Conservation (phyloP, 139 green algal genomes). For the Yamagishiella unicocca region DNA sequence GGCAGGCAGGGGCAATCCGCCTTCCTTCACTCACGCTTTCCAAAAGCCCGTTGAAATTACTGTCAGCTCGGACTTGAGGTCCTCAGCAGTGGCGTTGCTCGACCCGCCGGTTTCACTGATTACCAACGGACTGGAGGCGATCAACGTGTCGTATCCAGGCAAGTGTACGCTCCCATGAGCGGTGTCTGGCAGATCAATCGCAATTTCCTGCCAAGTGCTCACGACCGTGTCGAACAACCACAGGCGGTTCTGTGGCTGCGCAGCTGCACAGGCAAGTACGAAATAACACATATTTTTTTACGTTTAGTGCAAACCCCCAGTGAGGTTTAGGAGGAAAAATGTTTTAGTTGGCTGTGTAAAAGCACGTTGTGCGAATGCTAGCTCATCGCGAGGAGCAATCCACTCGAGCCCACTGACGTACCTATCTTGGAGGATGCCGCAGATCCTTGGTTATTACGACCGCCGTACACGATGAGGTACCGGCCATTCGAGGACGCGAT, state of each 20-base stretch:
- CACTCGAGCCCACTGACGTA: background rate
- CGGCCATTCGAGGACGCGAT: background rate
- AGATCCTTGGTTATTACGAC: background rate
- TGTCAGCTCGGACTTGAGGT: background rate
- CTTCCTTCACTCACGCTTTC: slow-evolving; percentile 4
- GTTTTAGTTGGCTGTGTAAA: background rate
- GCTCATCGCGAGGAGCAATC: too few relatives aligned
- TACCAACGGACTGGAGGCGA: too few relatives aligned
- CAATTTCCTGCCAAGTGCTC: background rate
- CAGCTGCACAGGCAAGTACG: background rate
- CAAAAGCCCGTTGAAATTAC: background rate
- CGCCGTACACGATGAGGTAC: background rate
- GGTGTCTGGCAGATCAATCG: background rate
- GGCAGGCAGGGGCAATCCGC: too few relatives aligned
- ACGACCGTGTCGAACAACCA: background rate
- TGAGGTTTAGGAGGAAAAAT: background rate
- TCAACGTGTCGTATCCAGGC: background rate
- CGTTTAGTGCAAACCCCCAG: too few relatives aligned
- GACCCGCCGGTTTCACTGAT: background rate
- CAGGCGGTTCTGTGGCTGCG: background rate
- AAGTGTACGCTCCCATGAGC: background rate
- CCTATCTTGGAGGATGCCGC: background rate
- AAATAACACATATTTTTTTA: background rate
- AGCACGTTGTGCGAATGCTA: too few relatives aligned
- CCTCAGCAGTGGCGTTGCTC: background rate